Percentiles rank a stretch among this genome's conserved stretches.
phyloP scores from a whole-genome alignment of 2,329 filamentous ascomycete genomes.

The Furcasterigmium sp. region DNA sequence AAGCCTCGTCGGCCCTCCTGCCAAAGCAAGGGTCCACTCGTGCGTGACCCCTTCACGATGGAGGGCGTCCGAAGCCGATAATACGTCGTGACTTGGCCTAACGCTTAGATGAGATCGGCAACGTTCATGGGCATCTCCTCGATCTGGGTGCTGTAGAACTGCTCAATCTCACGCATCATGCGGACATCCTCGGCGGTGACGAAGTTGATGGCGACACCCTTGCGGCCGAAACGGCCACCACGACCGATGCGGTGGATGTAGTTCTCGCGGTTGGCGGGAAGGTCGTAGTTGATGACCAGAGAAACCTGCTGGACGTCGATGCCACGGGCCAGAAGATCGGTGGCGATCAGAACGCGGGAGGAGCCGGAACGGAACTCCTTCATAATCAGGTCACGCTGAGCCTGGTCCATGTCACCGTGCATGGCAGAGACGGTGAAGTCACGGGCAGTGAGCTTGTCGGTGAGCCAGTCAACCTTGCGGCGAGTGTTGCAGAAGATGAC shows the following conservation, averaged over 20 bases:
- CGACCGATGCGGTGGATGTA: conserved; percentile 99
- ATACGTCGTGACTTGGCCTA: conserved; percentile 7
- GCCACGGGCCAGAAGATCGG: conserved; percentile 95
- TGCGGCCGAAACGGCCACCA: conserved; percentile 98
- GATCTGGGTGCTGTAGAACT: conserved; percentile 99
- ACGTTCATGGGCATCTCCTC: conserved; percentile 99
- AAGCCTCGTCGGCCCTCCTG: conserved; percentile 10
- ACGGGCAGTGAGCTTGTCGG: conserved; percentile 95
- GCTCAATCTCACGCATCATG: conserved; percentile 99
- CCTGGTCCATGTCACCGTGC: conserved; percentile 99
- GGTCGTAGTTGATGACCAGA: conserved; percentile 99
- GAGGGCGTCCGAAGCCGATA: conserved; percentile 2
- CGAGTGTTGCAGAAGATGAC: conserved; percentile 99
- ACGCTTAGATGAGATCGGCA: conserved; percentile 64
- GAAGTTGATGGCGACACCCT: conserved; percentile 99
- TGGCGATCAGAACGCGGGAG: conserved; percentile 97
- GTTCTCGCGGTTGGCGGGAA: conserved; percentile 98
- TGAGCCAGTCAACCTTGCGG: conserved; percentile 99
- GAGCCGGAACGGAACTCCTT: conserved; percentile 99
- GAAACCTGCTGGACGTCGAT: conserved; percentile 99
- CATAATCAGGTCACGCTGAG: conserved; percentile 98
- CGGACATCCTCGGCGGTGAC: conserved; percentile 98
- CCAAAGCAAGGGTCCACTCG: conserved; percentile 7
- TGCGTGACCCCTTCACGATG: conserved; percentile 8
- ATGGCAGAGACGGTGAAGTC: conserved; percentile 99